phyloP scores from a whole-genome alignment of 371 early-diverging fungal genomes.

The Synchytrium microbalum region DNA sequence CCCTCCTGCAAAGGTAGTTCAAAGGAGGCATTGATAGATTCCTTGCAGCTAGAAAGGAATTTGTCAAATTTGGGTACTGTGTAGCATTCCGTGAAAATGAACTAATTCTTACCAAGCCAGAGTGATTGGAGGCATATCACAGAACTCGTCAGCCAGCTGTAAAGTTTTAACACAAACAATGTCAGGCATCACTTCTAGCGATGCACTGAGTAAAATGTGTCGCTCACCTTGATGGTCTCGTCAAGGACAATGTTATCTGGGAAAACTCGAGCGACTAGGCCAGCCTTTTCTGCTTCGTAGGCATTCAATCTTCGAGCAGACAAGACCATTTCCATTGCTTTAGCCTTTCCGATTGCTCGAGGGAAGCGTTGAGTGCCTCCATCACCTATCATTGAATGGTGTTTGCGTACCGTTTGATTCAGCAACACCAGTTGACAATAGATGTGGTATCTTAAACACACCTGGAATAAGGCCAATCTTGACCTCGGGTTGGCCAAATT shows the following conservation, averaged over 20 bases:
- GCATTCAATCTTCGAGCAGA: constrained; percentile 83
- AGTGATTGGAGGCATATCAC: too few species aligned
- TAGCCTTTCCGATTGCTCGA: constrained; percentile 92
- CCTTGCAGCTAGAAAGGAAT: too few species aligned
- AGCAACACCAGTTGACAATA: too few species aligned
- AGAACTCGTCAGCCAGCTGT: too few species aligned
- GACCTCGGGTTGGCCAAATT: constrained; percentile 97
- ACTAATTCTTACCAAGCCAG: too few species aligned
- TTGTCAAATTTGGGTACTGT: too few species aligned
- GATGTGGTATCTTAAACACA: too few species aligned
- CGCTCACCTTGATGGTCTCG: constrained; percentile 83
- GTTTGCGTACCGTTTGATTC: too few species aligned
- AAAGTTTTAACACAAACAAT: too few species aligned
- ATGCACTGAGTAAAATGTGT: constrained; percentile 78
- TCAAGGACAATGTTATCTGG: constrained; percentile 82
- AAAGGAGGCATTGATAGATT: constrained; percentile 89
- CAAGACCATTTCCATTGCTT: constrained; percentile 95
- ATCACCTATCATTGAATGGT: too few species aligned
- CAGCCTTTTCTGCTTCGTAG: constrained; percentile 75
- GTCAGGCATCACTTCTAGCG: constrained; percentile 88
- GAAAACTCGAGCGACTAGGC: constrained; percentile 84
- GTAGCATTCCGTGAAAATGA: too few species aligned
- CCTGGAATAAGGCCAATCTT: constrained; percentile 93
- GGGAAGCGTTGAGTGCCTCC: constrained; percentile 68
- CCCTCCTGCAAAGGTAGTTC: constrained; percentile 82